Evolutionary conservation across 495 filamentous ascomycete species (phyloP).

Genomic region (Friedmanniomyces endolithicus): DNA sequence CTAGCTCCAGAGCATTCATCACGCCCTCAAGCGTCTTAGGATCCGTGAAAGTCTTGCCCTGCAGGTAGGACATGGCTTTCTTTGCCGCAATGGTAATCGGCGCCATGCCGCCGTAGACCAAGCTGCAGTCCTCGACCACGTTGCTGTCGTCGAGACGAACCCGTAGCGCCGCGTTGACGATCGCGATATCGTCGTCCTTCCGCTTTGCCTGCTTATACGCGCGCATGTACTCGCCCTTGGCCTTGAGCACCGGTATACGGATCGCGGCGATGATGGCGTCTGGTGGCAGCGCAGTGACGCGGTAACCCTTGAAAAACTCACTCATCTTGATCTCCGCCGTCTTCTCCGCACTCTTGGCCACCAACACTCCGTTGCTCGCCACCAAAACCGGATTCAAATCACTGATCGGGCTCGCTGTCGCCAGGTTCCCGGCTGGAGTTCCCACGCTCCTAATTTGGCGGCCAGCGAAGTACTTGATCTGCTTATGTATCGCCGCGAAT

Average conservation of each 20-base stretch:
- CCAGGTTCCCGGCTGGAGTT: conserved; percentile 88
- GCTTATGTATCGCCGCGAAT: conserved; percentile 62
- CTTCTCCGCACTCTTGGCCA: conserved; percentile 59
- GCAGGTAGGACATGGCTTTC: conserved; percentile 54
- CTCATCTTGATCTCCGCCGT: conserved; percentile 80
- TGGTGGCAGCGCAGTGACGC: conserved; percentile 66
- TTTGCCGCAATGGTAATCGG: conserved; percentile 73
- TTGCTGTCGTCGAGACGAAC: conserved; percentile 53
- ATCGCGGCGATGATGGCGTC: conserved; percentile 78
- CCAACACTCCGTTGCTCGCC: conserved; percentile 65
- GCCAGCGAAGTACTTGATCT: conserved; percentile 85
- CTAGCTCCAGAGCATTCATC: conserved; percentile 74
- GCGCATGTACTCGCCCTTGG: conserved; percentile 56
- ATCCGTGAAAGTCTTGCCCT: conserved; percentile 68
- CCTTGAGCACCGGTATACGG: conserved; percentile 61
- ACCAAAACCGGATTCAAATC: conserved; percentile 93
- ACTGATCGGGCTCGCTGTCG: conserved; percentile 90
- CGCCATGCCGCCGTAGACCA: conserved; percentile 89
- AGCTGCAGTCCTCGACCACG: conserved; percentile 53
- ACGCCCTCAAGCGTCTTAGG: conserved; percentile 70
- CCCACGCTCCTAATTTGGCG: conserved; percentile 94
- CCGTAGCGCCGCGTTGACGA: conserved; percentile 74
- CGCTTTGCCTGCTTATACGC: conserved; percentile 93
- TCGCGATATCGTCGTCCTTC: conserved; percentile 95
- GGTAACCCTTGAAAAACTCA: conserved; percentile 84